phyloP scores from a whole-genome alignment of 371 early-diverging fungal species.

The Chytridium lagenaria region DNA sequence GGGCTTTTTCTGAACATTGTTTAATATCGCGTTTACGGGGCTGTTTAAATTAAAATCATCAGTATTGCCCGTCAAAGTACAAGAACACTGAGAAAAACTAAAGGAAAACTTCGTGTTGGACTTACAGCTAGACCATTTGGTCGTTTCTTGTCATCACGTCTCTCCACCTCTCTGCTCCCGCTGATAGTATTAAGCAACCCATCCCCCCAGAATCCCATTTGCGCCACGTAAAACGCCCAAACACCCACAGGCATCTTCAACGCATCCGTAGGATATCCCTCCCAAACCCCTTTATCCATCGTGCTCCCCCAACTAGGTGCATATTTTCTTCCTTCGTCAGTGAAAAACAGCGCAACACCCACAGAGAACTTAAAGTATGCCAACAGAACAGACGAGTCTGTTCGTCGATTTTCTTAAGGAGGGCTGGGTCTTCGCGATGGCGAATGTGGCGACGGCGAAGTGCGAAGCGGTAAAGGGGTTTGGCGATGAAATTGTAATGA shows the following conservation, averaged over 20 bases:
- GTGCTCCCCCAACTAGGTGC: neutral
- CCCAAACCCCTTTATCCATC: slow-evolving; percentile 1
- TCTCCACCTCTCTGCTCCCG: neutral
- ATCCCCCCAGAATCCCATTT: neutral
- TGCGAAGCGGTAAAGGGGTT: neutral
- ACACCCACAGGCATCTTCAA: neutral
- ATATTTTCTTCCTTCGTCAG: neutral
- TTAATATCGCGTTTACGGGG: neutral
- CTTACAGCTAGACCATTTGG: too few species aligned
- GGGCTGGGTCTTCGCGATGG: neutral
- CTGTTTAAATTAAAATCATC: too few species aligned
- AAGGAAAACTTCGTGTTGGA: too few species aligned
- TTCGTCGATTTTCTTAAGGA: neutral
- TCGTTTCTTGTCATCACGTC: too few species aligned
- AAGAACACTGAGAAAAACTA: too few species aligned
- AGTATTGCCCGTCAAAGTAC: too few species aligned
- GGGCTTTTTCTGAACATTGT: neutral
- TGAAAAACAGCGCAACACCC: neutral
- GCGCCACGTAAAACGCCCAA: neutral
- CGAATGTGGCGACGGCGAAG: neutral
- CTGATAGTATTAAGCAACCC: neutral
- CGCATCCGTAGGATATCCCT: neutral
- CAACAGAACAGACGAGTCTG: slow-evolving; percentile 1
- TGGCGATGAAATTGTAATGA: neutral
- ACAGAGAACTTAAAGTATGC: neutral